phyloP scores from a whole-genome alignment of 306 rosid genomes.

The Fragaria nilgerrensis region DNA sequence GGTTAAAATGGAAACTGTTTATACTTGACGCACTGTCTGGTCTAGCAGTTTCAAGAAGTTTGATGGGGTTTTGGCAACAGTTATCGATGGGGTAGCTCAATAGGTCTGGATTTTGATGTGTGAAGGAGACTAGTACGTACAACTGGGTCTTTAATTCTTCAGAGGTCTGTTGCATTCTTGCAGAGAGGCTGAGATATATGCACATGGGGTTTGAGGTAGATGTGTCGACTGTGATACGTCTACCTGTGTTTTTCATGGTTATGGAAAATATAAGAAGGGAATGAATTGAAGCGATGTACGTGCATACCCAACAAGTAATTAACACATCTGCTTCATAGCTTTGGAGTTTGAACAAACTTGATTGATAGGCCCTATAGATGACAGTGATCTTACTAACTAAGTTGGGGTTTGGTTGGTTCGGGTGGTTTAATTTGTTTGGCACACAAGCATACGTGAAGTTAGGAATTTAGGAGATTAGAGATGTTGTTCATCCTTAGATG shows the following conservation, averaged over 20 bases:
- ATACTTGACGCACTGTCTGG: slow-evolving; percentile 13
- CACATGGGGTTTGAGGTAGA: slow-evolving; percentile 10
- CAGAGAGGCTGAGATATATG: background rate
- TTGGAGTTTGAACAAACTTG: background rate
- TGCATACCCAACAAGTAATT: background rate
- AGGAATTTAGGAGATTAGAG: background rate
- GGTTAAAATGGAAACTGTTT: background rate
- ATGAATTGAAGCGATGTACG: background rate
- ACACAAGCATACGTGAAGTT: background rate
- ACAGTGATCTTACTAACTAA: background rate
- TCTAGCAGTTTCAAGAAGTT: slow-evolving; percentile 6
- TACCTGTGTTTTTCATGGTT: background rate
- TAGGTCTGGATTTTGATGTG: background rate
- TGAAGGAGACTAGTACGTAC: background rate
- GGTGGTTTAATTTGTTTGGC: background rate
- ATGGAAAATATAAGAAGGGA: slow-evolving; percentile 9
- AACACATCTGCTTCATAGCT: background rate
- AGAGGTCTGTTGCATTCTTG: background rate
- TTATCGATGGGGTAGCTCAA: slow-evolving; percentile 1
- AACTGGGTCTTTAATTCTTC: background rate
- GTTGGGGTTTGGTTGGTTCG: background rate
- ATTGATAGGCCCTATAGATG: background rate
- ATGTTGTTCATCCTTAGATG: too few species aligned
- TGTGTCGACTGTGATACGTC: background rate
- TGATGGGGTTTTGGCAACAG: background rate